Base-by-base conservation (phyloP, 345 rosid species). In the Rhodamnia rubescens region DNA sequence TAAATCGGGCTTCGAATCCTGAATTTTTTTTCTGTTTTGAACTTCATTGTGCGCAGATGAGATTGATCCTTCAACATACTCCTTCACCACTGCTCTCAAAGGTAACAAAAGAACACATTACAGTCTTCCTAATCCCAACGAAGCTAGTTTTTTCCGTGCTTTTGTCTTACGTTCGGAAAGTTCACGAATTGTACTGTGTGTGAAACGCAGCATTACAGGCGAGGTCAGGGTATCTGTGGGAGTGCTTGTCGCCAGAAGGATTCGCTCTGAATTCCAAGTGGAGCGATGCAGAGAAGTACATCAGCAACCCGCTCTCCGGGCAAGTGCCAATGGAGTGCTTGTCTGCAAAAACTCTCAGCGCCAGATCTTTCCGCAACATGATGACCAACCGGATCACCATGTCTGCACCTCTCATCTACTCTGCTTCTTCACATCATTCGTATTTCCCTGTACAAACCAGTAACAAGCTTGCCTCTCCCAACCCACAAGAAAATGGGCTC, bases 211-310 rank as follows among this genome's bases (percentile, higher is more conserved):
- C 97, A 84, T 90, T 97, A 89, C 98, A 94, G 90, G 95, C 95
- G 80, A 97, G 91, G 91, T 90, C 94, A 54, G 90, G 88, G 69
- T 88, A 75, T 49, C 90, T 88, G 18, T 90, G 93, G 93, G 99
- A 96, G 36, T 93, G 97, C 87, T 88, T 82, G 64, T 92, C 95
- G 52, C 96, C 97, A 36, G 96, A 95, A 53, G 98, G 98, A 64
- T 94, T 95, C 90, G 92, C 95, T 32, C 89, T 98, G 83, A 92
- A 98, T 82, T 95, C 99, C 1, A 96, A 98, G 85, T 98, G 99
- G 99, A 94, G 90, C 83, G 99, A 98, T 87, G 99, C 99, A 29
- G 99, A 98, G 93, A 96, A 93, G 55, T 98, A 98, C 87, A 98
- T 98, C 21, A 91, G 97, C 86, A 98, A 98, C 83, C 99, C 99